Base-by-base conservation (phyloP, 139 green algal genomes). In the Ostreobium quekettii region DNA sequence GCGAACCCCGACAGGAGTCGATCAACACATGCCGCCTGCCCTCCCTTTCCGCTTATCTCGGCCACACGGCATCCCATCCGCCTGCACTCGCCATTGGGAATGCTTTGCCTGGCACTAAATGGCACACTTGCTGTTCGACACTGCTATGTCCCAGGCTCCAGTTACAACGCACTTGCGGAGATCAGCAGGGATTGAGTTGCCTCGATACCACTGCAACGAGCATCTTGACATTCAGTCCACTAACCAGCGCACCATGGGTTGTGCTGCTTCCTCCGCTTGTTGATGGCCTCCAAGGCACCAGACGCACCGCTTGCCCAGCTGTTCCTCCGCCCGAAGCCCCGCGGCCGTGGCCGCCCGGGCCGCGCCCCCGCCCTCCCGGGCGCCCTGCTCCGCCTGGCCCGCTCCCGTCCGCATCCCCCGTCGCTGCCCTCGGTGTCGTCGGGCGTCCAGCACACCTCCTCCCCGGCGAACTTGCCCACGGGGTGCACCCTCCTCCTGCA, bases 231-330 rank as follows among this genome's bases (percentile, higher is more conserved):
- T 6, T 4, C 6, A 47, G 59, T 4, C 26, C 4, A 48, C 5
- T n/a, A 48, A 5, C 3, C 59, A 66, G 32, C 33, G 59, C 24
- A 76, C 81, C 81, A 87, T 31, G 81, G 81, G 70, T 87, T 85
- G 70, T 87, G 81, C 31, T 83, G 82, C 71, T 87, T 87, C 63
- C 82, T 73, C 38, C 66, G 67, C 56, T 60, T 49, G 64, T 60
- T 75, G 59, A 36, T 26, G 7, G 7, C 6, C 19, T 7, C 19
- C 11, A 31, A 28, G 6, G 46, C 59, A 11, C 30, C 33, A 53
- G n/a, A n/a, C n/a, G n/a, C n/a, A n/a, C n/a, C n/a, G 46, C 19
- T 53, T 53, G 46, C 46, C 19, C 15, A 53, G 19, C 19, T 53
- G 46, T 15, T 62, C 53, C 33, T 15, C 7, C 15, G 8, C 8